These are phyloP conservation scores for Backusella psychrophila DNA, from an alignment of 192 early-diverging fungal genomes.

Conservation along the genomic window DNA sequence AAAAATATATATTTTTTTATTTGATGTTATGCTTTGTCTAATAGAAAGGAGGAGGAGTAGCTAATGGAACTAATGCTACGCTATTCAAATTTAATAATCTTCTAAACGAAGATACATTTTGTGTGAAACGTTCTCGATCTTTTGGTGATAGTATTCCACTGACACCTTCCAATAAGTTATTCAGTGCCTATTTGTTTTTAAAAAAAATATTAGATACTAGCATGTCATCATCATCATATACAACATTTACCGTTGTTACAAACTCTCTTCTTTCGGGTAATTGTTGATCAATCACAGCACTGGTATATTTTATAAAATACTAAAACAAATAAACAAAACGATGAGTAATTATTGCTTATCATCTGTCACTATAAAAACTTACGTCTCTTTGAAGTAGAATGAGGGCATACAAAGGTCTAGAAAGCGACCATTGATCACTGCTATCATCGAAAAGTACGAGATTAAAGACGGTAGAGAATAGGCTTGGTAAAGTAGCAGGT, in stretches of 20 bases:
- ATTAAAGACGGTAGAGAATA: slow-evolving; percentile 69
- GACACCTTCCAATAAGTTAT: slow-evolving; percentile 61
- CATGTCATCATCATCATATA: not conserved
- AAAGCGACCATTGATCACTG: slow-evolving; percentile 80
- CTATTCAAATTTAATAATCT: slow-evolving; percentile 40
- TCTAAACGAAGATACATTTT: slow-evolving; percentile 54
- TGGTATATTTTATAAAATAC: slow-evolving; percentile 54
- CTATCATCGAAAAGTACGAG: slow-evolving; percentile 79
- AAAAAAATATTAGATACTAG: not conserved
- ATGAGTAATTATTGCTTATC: no score
- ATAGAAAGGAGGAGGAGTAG: slow-evolving; percentile 15
- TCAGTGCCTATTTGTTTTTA: slow-evolving; percentile 44
- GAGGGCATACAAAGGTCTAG: slow-evolving; percentile 76
- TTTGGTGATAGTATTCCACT: slow-evolving; percentile 44
- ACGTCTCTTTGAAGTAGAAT: slow-evolving; percentile 72
- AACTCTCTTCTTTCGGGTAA: slow-evolving; percentile 41
- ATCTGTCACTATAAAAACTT: not conserved
- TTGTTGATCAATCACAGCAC: slow-evolving; percentile 53
- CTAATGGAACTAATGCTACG: slow-evolving; percentile 30
- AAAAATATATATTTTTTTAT: not conserved
- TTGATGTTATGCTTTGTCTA: not conserved
- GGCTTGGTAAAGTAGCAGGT: slow-evolving; percentile 59
- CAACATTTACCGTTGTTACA: slow-evolving; percentile 30
- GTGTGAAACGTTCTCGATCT: slow-evolving; percentile 69
- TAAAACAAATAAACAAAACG: slow-evolving; percentile 12